phyloP scores from a whole-genome alignment of 2,329 filamentous ascomycete genomes.

The Phoma herbarum region DNA sequence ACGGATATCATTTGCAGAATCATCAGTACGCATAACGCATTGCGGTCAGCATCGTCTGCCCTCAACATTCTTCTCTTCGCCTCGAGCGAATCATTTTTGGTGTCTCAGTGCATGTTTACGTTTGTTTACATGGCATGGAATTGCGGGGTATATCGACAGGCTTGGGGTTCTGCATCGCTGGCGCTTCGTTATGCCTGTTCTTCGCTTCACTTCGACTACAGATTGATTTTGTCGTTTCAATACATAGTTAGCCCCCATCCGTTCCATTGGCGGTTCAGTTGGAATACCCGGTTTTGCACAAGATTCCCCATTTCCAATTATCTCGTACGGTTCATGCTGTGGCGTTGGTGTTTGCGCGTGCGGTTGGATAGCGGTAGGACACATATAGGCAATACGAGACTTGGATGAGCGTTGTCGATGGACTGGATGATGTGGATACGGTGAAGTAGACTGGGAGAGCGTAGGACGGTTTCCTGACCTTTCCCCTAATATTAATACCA shows the following conservation, averaged over 20 bases:
- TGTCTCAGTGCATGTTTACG: conserved; percentile 32
- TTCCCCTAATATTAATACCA: conserved; percentile 42
- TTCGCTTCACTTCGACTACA: conserved; percentile 27
- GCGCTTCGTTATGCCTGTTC: conserved; percentile 26
- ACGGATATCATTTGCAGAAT: conserved; percentile 8
- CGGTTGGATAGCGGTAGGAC: conserved; percentile 29
- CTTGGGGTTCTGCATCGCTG: conserved; percentile 34
- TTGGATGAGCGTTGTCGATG: conserved; percentile 17
- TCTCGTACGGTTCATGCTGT: conserved; percentile 24
- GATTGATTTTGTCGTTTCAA: conserved; percentile 22
- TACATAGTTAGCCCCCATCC: conserved; percentile 31
- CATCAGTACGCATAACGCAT: conserved; percentile 10
- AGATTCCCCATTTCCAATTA: conserved; percentile 39
- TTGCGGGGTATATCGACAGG: conserved; percentile 29
- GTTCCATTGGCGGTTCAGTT: conserved; percentile 27
- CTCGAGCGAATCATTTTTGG: conserved; percentile 32
- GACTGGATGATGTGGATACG: conserved; percentile 18
- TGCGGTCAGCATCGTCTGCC: conserved; percentile 10
- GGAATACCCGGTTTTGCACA: conserved; percentile 34
- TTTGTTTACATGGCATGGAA: conserved; percentile 44
- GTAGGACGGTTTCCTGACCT: conserved; percentile 24
- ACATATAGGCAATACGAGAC: conserved; percentile 19
- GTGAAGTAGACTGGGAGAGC: conserved; percentile 24
- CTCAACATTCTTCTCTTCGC: conserved; percentile 1
- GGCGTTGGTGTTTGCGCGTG: conserved; percentile 26